Evolutionary conservation across 805 yeast genomes (phyloP).

Genomic region (Komagataella ulmi): DNA sequence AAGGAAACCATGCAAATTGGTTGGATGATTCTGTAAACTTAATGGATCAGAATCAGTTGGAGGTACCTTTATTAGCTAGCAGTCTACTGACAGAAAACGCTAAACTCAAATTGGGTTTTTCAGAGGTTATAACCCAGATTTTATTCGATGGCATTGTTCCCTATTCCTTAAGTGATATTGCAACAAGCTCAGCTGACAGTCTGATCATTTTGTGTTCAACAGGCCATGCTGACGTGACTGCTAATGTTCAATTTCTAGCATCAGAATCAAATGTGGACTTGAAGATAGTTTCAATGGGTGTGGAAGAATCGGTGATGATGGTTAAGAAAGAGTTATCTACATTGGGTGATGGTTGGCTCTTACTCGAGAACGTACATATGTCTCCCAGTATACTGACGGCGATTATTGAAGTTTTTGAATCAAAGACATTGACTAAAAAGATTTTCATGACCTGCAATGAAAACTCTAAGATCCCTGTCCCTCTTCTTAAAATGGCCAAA

Average conservation of each 20-base stretch:
- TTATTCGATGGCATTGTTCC: background rate
- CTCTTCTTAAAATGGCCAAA: conserved; percentile 39
- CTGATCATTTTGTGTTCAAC: conserved; percentile 45
- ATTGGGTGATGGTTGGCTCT: conserved; percentile 54
- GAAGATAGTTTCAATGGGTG: conserved; percentile 55
- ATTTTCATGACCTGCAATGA: conserved; percentile 55
- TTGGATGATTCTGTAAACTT: background rate
- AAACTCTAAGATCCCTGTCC: conserved; percentile 33
- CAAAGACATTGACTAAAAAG: conserved; percentile 9
- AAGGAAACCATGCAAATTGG: background rate
- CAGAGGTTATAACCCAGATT: background rate
- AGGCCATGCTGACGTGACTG: conserved; percentile 56
- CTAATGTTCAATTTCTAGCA: conserved; percentile 34
- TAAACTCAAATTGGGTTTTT: background rate
- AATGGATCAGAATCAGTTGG: background rate
- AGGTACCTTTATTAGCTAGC: background rate
- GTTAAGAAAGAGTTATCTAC: conserved; percentile 39
- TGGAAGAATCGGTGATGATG: conserved; percentile 44
- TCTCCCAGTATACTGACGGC: background rate
- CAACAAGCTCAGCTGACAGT: background rate
- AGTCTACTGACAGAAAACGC: background rate
- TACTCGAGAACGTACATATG: conserved; percentile 74
- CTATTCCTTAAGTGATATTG: background rate
- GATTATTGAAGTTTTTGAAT: background rate
- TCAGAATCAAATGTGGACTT: conserved; percentile 13